Evolutionary conservation across 2,329 filamentous ascomycete genomes (phyloP).

Genomic region (Aureobasidium melanogenum): DNA sequence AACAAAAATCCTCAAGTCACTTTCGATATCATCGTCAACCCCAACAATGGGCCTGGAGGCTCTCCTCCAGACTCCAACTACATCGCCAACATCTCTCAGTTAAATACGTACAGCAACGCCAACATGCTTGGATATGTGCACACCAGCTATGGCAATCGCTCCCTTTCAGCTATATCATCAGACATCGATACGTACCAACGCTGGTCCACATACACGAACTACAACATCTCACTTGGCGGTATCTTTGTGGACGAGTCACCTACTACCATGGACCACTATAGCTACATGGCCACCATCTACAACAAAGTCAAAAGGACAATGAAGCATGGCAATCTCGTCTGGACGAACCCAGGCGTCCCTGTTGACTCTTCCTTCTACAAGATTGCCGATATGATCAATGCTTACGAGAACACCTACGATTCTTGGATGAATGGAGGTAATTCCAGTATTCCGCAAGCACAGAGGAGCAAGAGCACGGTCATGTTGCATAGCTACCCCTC

Average conservation of each 20-base stretch:
- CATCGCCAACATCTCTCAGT: constrained; percentile 16
- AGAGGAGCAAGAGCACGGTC: constrained; percentile 15
- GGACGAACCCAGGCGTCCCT: constrained; percentile 19
- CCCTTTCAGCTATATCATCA: constrained; percentile 16
- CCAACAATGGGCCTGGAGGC: constrained; percentile 15
- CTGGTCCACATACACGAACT: constrained; percentile 14
- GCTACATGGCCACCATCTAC: constrained; percentile 18
- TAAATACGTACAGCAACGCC: constrained; percentile 22
- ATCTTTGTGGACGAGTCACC: constrained; percentile 26
- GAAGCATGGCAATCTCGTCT: constrained; percentile 15
- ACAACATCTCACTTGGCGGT: constrained; percentile 20
- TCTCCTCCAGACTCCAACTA: constrained; percentile 19
- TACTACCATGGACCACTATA: constrained; percentile 3
- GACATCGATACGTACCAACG: constrained; percentile 18
- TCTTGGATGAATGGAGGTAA: constrained; percentile 14
- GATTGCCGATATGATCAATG: constrained; percentile 20
- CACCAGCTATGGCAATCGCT: constrained; percentile 18
- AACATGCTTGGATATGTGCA: constrained; percentile 24
- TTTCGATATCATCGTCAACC: constrained; percentile 16
- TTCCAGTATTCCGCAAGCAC: constrained; percentile 6
- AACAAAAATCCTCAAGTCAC: constrained; percentile 10
- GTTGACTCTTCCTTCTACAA: constrained; percentile 15
- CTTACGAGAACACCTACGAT: constrained; percentile 16
- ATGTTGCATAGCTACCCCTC: constrained; percentile 16
- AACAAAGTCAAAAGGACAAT: constrained; percentile 12